Evolutionary conservation across 1,139 yeast species (phyloP).

Genomic region (Suzukiozyma palmioleophila): DNA sequence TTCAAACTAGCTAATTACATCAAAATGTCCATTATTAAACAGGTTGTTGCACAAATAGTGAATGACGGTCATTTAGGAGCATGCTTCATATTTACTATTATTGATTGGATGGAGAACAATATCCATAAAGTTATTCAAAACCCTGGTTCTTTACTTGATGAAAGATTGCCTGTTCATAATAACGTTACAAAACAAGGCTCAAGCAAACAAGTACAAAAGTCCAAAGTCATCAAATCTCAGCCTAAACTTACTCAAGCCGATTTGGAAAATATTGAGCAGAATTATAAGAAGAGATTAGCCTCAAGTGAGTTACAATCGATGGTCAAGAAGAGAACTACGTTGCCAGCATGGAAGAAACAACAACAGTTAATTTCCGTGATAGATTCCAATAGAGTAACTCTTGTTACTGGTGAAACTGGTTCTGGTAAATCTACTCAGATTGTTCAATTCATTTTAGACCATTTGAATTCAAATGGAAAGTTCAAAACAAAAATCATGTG

Average conservation of each 20-base stretch:
- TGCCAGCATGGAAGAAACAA: conserved; percentile 84
- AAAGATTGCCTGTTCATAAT: not conserved
- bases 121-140: conserved; percentile 52
- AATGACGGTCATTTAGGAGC: conserved; percentile 55
- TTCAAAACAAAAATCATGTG: conserved; percentile 64
- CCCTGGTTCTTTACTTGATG: conserved; percentile 65
- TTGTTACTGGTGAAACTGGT: conserved; percentile 96
- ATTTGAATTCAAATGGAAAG: conserved; percentile 42
- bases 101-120: conserved; percentile 74
- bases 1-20: conserved; percentile 69
- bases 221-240: not conserved
- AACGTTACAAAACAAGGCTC: not conserved
- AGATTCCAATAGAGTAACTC: conserved; percentile 55
- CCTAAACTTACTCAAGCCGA: conserved; percentile 4
- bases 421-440: conserved; percentile 93
- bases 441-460: conserved; percentile 82
- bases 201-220: conserved; percentile 1
- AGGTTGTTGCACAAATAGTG: conserved; percentile 37
- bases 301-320: conserved; percentile 16
- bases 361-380: conserved; percentile 54
- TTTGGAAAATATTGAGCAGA: conserved; percentile 19
- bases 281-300: conserved; percentile 14
- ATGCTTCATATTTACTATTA: conserved; percentile 57
- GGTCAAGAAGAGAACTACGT: conserved; percentile 36
- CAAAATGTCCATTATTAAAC: conserved; percentile 57